These are phyloP conservation scores for Adiantum capillusveneris DNA, from an alignment of 75 land plant species.

Conservation along the genomic window DNA sequence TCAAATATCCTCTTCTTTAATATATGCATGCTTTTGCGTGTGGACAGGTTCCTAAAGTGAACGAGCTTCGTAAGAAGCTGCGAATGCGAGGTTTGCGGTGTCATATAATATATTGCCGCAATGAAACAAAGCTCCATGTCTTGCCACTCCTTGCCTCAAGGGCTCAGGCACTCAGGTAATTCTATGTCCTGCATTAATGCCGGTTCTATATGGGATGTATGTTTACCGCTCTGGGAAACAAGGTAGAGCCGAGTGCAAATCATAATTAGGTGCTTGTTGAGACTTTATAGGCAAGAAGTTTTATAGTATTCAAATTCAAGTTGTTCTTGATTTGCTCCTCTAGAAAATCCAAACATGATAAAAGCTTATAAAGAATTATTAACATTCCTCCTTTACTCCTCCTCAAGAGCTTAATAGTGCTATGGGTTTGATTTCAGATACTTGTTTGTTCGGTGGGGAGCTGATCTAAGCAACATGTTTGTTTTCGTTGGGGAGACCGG, in stretches of 20 bases:
- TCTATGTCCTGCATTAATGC: too few relatives aligned
- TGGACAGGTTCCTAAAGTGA: slow-evolving; percentile 54
- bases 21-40: background rate
- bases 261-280: too few relatives aligned
- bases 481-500: slow-evolving; percentile 80
- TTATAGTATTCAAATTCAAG: too few relatives aligned
- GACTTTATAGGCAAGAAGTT: too few relatives aligned
- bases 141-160: slow-evolving; percentile 82
- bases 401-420: background rate
- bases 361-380: background rate
- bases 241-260: too few relatives aligned
- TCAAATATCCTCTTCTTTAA: too few relatives aligned
- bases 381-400: background rate
- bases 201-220: too few relatives aligned
- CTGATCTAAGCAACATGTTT: slow-evolving; percentile 50
- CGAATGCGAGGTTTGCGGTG: slow-evolving; percentile 80
- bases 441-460: slow-evolving; percentile 67
- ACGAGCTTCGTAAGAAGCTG: slow-evolving; percentile 62
- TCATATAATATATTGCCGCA: slow-evolving; percentile 63
- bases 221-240: too few relatives aligned
- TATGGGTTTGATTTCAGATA: slow-evolving; percentile 38
- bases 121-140: slow-evolving; percentile 53
- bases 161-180: slow-evolving; percentile 78
- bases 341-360: too few relatives aligned
- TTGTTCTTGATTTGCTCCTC: too few relatives aligned